Evolutionary conservation across 2,329 filamentous ascomycete species (phyloP).

Genomic region (Myotisia sp.): DNA sequence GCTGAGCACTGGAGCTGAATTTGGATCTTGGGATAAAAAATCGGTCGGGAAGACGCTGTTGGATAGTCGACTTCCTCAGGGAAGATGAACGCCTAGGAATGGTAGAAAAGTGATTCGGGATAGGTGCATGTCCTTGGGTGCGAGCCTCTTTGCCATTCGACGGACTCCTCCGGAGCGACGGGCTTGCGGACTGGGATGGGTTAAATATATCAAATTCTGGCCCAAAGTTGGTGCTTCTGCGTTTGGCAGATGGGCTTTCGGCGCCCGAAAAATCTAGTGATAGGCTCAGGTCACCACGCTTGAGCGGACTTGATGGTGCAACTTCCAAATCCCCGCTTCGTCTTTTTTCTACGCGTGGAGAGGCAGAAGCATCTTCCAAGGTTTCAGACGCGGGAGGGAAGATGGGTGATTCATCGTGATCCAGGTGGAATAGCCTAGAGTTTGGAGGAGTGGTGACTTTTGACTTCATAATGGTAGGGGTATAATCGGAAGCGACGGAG

Average conservation of each 20-base stretch:
- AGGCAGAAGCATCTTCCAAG: conserved; percentile 1
- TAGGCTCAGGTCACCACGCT: conserved; percentile 83
- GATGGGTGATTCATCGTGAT: conserved; percentile 5
- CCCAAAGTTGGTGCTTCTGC: conserved; percentile 59
- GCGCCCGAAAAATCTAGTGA: conserved; percentile 55
- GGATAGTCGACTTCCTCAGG: conserved; percentile 70
- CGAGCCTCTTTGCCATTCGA: conserved; percentile 15
- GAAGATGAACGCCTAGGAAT: conserved; percentile 60
- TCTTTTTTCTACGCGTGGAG: conserved; percentile 36
- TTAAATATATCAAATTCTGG: conserved; percentile 66
- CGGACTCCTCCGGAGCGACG: conserved; percentile 12
- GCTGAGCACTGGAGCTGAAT: conserved; percentile 39
- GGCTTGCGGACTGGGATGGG: conserved; percentile 18
- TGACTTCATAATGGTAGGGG: conserved; percentile 24
- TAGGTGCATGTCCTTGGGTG: conserved; percentile 17
- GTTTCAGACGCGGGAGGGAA: conserved; percentile 1
- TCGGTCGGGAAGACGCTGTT: conserved; percentile 63
- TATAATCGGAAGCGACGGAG: conserved; percentile 36
- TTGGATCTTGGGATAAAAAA: conserved; percentile 36
- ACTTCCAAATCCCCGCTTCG: conserved; percentile 34
- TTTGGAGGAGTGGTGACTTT: conserved; percentile 13
- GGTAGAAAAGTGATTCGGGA: conserved; percentile 33
- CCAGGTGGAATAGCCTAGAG: conserved; percentile 2
- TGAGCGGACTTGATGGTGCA: conserved; percentile 63
- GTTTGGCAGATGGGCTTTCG: conserved; percentile 73